Evolutionary conservation across 345 rosid species (phyloP).

Genomic region (Bruguiera parviflora): DNA sequence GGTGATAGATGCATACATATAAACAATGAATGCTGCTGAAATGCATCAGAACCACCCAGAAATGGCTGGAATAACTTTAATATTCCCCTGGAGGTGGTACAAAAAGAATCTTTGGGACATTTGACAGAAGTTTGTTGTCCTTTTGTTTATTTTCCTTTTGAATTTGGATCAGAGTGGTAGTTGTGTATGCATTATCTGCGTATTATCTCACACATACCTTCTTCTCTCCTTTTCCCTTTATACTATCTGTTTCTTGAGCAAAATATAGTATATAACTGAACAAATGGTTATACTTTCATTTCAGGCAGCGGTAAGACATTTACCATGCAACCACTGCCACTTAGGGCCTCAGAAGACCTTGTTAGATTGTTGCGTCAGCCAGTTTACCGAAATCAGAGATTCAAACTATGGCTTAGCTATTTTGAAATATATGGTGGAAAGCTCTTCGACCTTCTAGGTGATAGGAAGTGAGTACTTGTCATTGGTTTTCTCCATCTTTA

Average conservation of each 20-base stretch:
- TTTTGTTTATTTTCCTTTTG: neutral
- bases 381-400: conserved; percentile 71
- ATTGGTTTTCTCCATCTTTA: conserved; percentile 10
- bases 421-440: conserved; percentile 99
- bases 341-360: conserved; percentile 83
- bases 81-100: neutral
- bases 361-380: conserved; percentile 86
- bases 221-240: neutral
- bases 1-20: neutral
- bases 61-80: neutral
- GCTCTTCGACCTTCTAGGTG: conserved; percentile 84
- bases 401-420: conserved; percentile 93
- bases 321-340: conserved; percentile 96
- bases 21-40: neutral
- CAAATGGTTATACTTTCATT: conserved; percentile 14
- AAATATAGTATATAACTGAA: neutral
- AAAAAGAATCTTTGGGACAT: neutral
- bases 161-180: neutral
- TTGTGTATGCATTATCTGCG: neutral
- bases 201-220: neutral
- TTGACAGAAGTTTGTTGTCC: neutral
- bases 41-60: conserved; percentile 9
- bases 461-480: conserved; percentile 67
- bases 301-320: conserved; percentile 98
- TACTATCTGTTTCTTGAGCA: conserved; percentile 3